Evolutionary conservation across 192 early-diverging fungal genomes (phyloP).

Genomic region (Blastocladiella britannica): DNA sequence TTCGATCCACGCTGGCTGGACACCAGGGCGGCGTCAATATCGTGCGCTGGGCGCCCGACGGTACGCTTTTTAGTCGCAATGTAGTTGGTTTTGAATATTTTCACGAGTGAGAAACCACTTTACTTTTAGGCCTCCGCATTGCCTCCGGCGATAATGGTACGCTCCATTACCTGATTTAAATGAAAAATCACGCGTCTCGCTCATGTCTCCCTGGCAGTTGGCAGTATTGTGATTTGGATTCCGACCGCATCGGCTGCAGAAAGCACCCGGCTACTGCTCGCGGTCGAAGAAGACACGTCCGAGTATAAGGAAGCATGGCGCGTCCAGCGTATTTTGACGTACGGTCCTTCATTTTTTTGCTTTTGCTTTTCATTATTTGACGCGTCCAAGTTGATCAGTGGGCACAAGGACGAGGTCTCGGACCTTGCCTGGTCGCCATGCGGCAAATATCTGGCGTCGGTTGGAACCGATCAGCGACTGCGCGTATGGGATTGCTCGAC

Average conservation of each 20-base stretch:
- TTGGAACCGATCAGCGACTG: slow-evolving; percentile 68
- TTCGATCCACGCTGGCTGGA: neutral
- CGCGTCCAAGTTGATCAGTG: too few relatives aligned
- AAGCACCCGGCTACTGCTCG: neutral
- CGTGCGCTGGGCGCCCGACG: neutral
- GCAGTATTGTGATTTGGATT: neutral
- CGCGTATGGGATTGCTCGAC: slow-evolving; percentile 63
- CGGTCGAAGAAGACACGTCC: neutral
- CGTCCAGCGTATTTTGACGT: neutral
- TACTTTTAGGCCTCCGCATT: neutral
- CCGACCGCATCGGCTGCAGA: neutral
- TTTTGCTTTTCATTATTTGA: neutral
- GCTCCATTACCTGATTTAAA: neutral
- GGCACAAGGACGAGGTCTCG: slow-evolving; percentile 41
- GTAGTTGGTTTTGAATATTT: neutral
- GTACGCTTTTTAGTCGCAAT: neutral
- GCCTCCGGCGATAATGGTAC: neutral
- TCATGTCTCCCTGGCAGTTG: neutral
- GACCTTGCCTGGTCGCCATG: slow-evolving; percentile 87
- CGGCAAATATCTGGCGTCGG: slow-evolving; percentile 57
- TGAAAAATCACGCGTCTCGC: neutral
- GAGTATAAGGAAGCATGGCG: neutral
- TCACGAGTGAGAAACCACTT: neutral
- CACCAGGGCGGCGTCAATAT: neutral
- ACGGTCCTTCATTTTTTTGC: neutral